phyloP scores from a whole-genome alignment of 2,329 filamentous ascomycete genomes.

The Colletotrichum lini region DNA sequence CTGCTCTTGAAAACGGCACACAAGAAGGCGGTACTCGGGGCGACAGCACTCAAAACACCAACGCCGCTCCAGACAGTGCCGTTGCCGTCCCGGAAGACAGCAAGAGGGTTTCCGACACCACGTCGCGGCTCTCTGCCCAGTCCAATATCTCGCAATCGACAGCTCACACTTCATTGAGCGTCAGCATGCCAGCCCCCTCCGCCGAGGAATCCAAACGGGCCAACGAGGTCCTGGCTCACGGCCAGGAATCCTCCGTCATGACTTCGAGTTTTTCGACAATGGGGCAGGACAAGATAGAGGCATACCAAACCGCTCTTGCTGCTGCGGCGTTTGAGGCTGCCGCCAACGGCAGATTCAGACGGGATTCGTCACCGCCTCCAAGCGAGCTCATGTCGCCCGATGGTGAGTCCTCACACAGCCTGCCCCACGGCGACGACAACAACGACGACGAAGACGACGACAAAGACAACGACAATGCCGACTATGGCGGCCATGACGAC shows the following conservation, averaged over 20 bases:
- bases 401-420: conserved; percentile 41
- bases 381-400: conserved; percentile 47
- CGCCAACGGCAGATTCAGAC: conserved; percentile 80
- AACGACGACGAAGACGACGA: conserved; percentile 53
- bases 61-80: conserved; percentile 49
- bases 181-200: conserved; percentile 35
- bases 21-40: conserved; percentile 59
- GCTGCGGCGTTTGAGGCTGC: conserved; percentile 85
- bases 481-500: conserved; percentile 79
- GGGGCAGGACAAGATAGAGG: conserved; percentile 61
- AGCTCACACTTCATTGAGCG: conserved; percentile 66
- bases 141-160: conserved; percentile 64
- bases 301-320: conserved; percentile 88
- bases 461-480: conserved; percentile 76
- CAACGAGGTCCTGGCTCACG: conserved; percentile 28
- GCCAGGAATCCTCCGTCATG: conserved; percentile 43
- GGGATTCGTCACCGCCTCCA: conserved; percentile 65
- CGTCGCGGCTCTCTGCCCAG: conserved; percentile 60
- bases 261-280: conserved; percentile 33
- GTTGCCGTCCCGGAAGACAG: conserved; percentile 46
- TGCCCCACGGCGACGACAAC: conserved; percentile 42
- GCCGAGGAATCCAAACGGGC: conserved; percentile 32
- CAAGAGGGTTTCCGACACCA: conserved; percentile 63
- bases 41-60: conserved; percentile 39
- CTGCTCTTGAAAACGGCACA: conserved; percentile 51